Percentiles rank a stretch among this genome's conserved stretches.
Evolutionary conservation across 2,329 filamentous ascomycete genomes (phyloP).

Genomic region (Aspergillus udagawae): DNA sequence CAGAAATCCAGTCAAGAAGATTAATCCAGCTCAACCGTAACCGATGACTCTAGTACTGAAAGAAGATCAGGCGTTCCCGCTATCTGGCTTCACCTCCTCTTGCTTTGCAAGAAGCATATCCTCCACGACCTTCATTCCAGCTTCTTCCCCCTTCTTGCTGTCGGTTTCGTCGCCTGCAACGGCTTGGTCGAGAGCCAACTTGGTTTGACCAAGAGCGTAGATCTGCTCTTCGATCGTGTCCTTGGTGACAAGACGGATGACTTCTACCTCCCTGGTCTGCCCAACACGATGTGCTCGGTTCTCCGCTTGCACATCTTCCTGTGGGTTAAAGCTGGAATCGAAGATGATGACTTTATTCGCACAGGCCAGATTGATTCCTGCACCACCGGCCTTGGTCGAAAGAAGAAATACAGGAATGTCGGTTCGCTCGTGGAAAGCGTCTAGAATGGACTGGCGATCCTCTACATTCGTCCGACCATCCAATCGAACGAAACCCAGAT

Average conservation of each 20-base stretch:
- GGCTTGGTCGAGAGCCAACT: conserved; percentile 79
- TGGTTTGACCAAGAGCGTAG: conserved; percentile 83
- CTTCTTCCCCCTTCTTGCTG: conserved; percentile 49
- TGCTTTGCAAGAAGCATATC: conserved; percentile 46
- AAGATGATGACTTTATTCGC: conserved; percentile 98
- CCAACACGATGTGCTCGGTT: conserved; percentile 94
- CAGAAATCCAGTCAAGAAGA: neutral
- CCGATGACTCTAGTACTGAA: neutral
- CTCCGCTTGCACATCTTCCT: conserved; percentile 97
- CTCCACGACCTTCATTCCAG: conserved; percentile 48
- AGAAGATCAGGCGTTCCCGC: neutral
- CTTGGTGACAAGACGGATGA: conserved; percentile 75
- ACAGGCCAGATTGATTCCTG: conserved; percentile 90
- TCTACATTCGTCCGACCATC: conserved; percentile 80
- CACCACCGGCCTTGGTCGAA: conserved; percentile 91
- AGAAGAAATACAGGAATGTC: conserved; percentile 87
- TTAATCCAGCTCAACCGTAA: neutral
- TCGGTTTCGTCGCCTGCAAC: conserved; percentile 58
- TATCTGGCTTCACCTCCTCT: conserved; percentile 7
- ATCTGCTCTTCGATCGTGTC: conserved; percentile 92
- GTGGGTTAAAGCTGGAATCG: conserved; percentile 94
- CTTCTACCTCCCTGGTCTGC: conserved; percentile 84
- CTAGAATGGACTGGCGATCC: conserved; percentile 80
- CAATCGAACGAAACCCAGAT: conserved; percentile 76
- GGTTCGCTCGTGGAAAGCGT: conserved; percentile 73